Conservation (phyloP, 208 protist genomes). For the Leishmania turanica region DNA sequence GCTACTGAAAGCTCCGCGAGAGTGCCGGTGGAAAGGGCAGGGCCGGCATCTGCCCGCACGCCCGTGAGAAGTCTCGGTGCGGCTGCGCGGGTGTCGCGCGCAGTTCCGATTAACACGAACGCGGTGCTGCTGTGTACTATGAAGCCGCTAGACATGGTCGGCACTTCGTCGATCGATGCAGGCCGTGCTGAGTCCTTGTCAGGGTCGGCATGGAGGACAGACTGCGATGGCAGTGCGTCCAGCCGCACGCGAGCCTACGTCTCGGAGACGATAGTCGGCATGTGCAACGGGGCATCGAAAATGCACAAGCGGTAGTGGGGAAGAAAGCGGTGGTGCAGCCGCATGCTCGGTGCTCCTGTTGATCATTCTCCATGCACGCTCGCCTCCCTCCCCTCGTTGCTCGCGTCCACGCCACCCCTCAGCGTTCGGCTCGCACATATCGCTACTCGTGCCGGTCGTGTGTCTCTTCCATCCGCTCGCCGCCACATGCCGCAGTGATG, state of each 20-base stretch:
- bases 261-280: background rate
- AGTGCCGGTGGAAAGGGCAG: background rate
- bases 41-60: conserved; percentile 6
- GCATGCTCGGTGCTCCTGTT: background rate
- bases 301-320: background rate
- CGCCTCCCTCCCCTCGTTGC: background rate
- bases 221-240: background rate
- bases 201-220: conserved; percentile 3
- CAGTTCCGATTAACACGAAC: conserved; percentile 1
- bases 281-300: background rate
- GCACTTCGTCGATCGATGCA: background rate
- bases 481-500: background rate
- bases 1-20: background rate
- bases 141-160: conserved; percentile 4
- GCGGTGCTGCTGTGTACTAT: background rate
- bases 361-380: background rate
- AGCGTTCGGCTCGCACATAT: background rate
- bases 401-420: background rate
- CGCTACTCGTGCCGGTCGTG: background rate
- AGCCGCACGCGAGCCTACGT: background rate
- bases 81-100: background rate
- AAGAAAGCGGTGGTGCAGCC: background rate
- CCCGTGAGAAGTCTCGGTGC: conserved; percentile 20
- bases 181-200: background rate
- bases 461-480: background rate